Conservation (phyloP, 2,329 filamentous ascomycete species). For the Aschersonia sp. region DNA sequence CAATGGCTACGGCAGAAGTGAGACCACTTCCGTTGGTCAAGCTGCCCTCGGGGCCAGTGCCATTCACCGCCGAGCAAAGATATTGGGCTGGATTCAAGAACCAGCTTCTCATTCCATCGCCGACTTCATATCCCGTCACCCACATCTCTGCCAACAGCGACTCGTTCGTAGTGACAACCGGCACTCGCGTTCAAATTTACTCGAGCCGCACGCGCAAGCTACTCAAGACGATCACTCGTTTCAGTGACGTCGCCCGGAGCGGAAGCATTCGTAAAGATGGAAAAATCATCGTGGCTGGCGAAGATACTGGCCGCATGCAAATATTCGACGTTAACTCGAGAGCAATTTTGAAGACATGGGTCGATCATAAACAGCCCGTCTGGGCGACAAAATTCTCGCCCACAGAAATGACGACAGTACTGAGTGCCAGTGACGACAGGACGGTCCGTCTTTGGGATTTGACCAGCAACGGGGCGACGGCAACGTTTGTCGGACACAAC, state of each 20-base stretch:
- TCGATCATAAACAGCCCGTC: conserved; percentile 83
- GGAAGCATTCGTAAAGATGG: conserved; percentile 84
- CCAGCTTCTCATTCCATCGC: conserved; percentile 77
- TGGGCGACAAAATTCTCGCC: conserved; percentile 91
- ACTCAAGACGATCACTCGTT: conserved; percentile 85
- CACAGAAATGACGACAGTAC: conserved; percentile 67
- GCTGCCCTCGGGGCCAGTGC: conserved; percentile 68
- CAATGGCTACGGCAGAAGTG: conserved; percentile 55
- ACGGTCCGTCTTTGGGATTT: conserved; percentile 93
- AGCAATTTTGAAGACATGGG: conserved; percentile 91
- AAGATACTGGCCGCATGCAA: conserved; percentile 84
- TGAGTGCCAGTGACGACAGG: conserved; percentile 84
- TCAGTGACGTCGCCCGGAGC: conserved; percentile 80
- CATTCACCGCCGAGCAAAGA: conserved; percentile 78
- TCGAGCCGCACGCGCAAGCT: conserved; percentile 84
- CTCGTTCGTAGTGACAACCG: conserved; percentile 86
- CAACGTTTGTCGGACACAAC: conserved; percentile 70
- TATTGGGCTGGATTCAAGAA: conserved; percentile 97
- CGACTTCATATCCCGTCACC: conserved; percentile 78
- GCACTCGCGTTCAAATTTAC: conserved; percentile 85
- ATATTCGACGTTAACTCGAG: conserved; percentile 84
- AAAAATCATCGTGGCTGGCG: conserved; percentile 76
- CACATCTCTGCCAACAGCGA: conserved; percentile 70
- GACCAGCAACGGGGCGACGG: conserved; percentile 60
- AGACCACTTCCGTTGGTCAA: conserved; percentile 68